Evolutionary conservation across 2,329 filamentous ascomycete genomes (phyloP).

Genomic region (Amauroascus niger): DNA sequence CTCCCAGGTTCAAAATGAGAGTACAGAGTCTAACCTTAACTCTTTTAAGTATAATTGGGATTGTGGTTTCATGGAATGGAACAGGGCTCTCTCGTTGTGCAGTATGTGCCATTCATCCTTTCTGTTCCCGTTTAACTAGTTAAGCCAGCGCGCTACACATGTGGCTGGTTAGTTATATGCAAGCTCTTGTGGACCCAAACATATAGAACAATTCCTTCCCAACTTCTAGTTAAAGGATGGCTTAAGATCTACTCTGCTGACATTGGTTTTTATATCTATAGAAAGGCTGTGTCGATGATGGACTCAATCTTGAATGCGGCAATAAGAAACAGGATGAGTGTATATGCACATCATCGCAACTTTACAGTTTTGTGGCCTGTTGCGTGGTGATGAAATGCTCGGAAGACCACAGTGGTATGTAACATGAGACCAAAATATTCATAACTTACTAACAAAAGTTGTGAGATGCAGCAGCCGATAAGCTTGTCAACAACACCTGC

Average conservation of each 20-base stretch:
- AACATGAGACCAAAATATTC: background rate
- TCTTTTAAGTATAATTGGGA: background rate
- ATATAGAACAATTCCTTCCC: background rate
- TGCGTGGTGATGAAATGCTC: background rate
- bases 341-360: constrained; percentile 1
- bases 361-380: constrained; percentile 1
- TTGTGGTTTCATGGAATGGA: background rate
- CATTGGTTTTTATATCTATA: background rate
- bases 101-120: background rate
- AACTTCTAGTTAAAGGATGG: background rate
- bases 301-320: background rate
- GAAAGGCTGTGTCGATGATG: background rate
- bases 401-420: background rate
- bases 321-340: background rate
- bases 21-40: background rate
- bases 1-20: background rate
- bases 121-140: no score
- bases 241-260: background rate
- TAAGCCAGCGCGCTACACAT: no score
- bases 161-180: no score
- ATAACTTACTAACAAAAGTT: background rate
- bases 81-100: background rate
- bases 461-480: background rate
- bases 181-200: background rate
- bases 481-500: constrained; percentile 1